Percentiles rank a stretch among this genome's conserved stretches.
phyloP scores from a whole-genome alignment of 1,284 basidiomycete species.

The Schizophyllum amplum region DNA sequence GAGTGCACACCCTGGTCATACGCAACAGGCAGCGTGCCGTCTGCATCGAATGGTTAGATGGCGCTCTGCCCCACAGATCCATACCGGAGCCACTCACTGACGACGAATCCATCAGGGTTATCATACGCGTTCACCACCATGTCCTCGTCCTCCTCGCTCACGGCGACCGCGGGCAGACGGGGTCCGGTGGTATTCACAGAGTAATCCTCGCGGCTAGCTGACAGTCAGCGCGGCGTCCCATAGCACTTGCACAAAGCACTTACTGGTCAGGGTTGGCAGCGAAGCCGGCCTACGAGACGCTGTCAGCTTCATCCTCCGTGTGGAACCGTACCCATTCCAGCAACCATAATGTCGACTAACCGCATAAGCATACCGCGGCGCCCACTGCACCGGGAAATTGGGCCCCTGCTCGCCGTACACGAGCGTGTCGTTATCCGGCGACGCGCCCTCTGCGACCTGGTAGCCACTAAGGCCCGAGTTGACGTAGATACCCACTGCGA shows the following conservation, averaged over 20 bases:
- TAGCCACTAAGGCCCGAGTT: conserved; percentile 32
- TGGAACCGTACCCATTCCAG: background rate
- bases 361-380: conserved; percentile 32
- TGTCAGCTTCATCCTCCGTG: too few relatives aligned
- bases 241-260: conserved; percentile 12
- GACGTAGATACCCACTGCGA: conserved; percentile 27
- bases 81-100: background rate
- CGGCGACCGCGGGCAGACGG: conserved; percentile 23
- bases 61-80: background rate
- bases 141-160: conserved; percentile 13
- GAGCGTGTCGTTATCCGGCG: conserved; percentile 29
- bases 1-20: conserved; percentile 32
- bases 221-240: background rate
- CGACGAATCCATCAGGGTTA: conserved; percentile 17
- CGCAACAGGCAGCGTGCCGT: conserved; percentile 24
- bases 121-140: conserved; percentile 26
- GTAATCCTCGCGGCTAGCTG: conserved; percentile 26
- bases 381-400: conserved; percentile 35
- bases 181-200: conserved; percentile 25
- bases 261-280: conserved; percentile 33
- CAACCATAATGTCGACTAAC: conserved; percentile 14
- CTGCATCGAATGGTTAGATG: conserved; percentile 8
- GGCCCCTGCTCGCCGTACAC: conserved; percentile 29
- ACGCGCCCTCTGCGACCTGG: conserved; percentile 24
- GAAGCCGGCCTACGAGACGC: conserved; percentile 22